Base-by-base conservation (phyloP, 805 yeast species). In the Kodamaea nitidulidarum region DNA sequence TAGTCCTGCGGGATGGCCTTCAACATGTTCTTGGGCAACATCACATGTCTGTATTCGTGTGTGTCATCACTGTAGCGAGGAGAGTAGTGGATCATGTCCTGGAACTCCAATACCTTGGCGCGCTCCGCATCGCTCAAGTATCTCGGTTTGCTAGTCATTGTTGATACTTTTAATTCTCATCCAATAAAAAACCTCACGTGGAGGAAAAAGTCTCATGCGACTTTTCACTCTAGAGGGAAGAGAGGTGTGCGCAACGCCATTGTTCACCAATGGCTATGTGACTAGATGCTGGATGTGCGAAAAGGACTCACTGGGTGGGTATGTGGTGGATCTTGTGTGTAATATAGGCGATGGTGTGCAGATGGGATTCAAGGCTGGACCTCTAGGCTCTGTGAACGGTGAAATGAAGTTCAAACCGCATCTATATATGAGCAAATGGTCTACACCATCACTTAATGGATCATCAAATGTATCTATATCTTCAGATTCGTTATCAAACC, bases 21-120 rank as follows among this genome's bases (percentile, higher is more conserved):
- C 40, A 93, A 75, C 96, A 93, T 87, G 45, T 84, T 88, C 58
- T 95, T 88, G 47, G 99, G 99, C 39, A 93, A 75, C 78, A 93
- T 90, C 35, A 93, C 99, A 59, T 93, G 99, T 60, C 98, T 73
- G 63, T 91, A 93, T 67, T 93, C 99, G 56, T 76, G 84, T 31
- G 81, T 75, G 56, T 91, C 98, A 56, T 93, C 98, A 15, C 88
- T 80, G 65, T 91, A 93, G 53, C 95, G 71, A 41, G 95, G 93
- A 7, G 96, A 87, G 59, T 93, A 93, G 62, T 93, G 96, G 52
- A 93, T 93, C 61, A 84, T 78, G 41, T 93, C 98, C 58, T 86
- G 95, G 58, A 88, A 93, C 58, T 91, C 96, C 51, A 84, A 78
- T 28, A 91, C 82, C 37, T 91, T 80, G 25, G 88, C 87, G 47